A percentile compares a stretch with the other conserved stretches of the same genome.
Conservation (phyloP, 2,329 filamentous ascomycete genomes). For the Arthroderma sp. region DNA sequence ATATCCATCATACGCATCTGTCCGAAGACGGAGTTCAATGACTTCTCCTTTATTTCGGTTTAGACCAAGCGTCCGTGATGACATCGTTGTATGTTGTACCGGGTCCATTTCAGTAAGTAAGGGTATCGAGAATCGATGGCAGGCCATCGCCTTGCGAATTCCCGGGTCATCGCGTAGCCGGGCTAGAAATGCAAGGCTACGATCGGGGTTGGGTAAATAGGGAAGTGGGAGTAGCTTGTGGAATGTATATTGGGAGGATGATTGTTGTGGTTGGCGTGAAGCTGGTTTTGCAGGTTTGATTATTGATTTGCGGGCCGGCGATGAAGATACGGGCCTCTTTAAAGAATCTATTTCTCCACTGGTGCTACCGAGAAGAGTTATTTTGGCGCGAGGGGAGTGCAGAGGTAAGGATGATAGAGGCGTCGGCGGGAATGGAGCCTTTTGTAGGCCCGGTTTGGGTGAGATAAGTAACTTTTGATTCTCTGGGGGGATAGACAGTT, state of each 20-base stretch:
- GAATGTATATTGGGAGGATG: slow-evolving; percentile 57
- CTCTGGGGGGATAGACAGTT: slow-evolving; percentile 28
- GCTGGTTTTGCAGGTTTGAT: slow-evolving; percentile 19
- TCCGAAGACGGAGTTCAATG: slow-evolving; percentile 81
- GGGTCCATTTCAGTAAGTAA: slow-evolving; percentile 95
- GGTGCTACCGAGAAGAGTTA: slow-evolving; percentile 37
- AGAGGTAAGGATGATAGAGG: slow-evolving; percentile 24
- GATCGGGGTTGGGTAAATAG: slow-evolving; percentile 63
- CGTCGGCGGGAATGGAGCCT: slow-evolving; percentile 32
- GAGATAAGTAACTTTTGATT: slow-evolving; percentile 38
- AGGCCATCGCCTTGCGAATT: slow-evolving; percentile 69
- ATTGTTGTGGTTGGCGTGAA: slow-evolving; percentile 23
- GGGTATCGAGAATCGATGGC: slow-evolving; percentile 72
- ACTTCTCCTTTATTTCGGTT: slow-evolving; percentile 82
- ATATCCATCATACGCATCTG: slow-evolving; percentile 88
- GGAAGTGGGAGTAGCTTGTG: slow-evolving; percentile 60
- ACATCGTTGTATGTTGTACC: slow-evolving; percentile 64
- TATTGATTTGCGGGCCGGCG: slow-evolving; percentile 16
- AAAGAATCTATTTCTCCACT: slow-evolving; percentile 32
- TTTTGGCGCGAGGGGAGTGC: slow-evolving; percentile 32
- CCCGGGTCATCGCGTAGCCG: slow-evolving; percentile 71
- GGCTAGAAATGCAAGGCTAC: slow-evolving; percentile 59
- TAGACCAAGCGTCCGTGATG: slow-evolving; percentile 70
- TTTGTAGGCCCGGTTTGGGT: slow-evolving; percentile 38
- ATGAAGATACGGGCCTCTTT: slow-evolving; percentile 24